Base-by-base conservation (phyloP, 805 yeast genomes). In the Ogataea nakhonphanomensis region DNA sequence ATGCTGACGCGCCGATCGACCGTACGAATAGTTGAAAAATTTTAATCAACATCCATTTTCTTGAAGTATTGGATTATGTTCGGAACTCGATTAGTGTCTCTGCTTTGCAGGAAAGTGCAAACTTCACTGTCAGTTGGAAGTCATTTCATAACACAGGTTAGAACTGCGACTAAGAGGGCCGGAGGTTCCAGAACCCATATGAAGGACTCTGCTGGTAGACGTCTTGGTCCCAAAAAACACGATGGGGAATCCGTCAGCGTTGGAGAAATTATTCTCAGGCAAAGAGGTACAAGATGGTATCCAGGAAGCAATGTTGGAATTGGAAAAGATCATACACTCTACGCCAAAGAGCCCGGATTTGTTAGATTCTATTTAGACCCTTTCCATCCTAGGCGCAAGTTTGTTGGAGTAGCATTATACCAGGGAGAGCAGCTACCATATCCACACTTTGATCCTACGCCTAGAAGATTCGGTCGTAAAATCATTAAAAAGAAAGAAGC, bases 121-220 rank as follows among this genome's bases (percentile, higher is more conserved):
- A 34, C 44, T 21, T 33, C 46, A 21, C 42, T 45, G 22, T 35
- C 46, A 8, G 27, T 43, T 12, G 50, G 45, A 24, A 24, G 37
- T 30, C 31, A 35, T 24, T 27, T 23, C 6, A 35, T 28, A 9
- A 28, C 30, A 10, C 79, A 73, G 44, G 77, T 88, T 10, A 88
- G 99, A 74, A 79, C 79, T 14, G 96, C 99, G 21, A 88, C 96
- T 11, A 93, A 93, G 66, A 84, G 81, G 61, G 96, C 93, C 7
- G 88, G 95, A 14, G 96, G 97, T 53, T 88, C 97, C n/a, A 85
- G 80, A 66, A 85, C 96, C 12, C 85, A 84, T 51, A 90, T 84
- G 79, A 83, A 84, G 60, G 96, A 90, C 62, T 90, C 99, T 11
- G 88, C 88, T 3, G 99, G 99, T 70, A 80, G 95, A 63, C 73